A percentile compares a stretch with the other conserved stretches of the same genome.
phyloP scores from a whole-genome alignment of 2,329 filamentous ascomycete species.

The Rhinocladiella mackenziei region DNA sequence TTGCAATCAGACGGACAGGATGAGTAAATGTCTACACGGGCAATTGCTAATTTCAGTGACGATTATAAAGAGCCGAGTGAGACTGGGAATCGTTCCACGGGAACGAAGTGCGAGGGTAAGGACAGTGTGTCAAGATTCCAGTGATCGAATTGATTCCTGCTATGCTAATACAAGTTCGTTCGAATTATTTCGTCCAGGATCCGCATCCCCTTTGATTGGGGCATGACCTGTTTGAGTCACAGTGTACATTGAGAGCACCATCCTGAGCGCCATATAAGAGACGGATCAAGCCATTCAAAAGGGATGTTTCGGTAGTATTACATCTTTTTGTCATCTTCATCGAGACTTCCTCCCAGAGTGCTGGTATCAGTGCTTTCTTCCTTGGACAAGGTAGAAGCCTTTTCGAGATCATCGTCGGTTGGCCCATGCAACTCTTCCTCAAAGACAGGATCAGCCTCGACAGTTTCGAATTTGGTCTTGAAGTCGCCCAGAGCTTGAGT shows the following conservation, averaged over 20 bases:
- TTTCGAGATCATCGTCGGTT: slow-evolving; percentile 52
- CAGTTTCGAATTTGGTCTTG: slow-evolving; percentile 94
- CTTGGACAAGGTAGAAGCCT: slow-evolving; percentile 43
- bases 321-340: slow-evolving; percentile 51
- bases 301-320: slow-evolving; percentile 31
- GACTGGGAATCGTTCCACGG: not conserved
- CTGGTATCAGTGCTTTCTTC: slow-evolving; percentile 53
- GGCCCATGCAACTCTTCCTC: slow-evolving; percentile 79
- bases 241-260: slow-evolving; percentile 23
- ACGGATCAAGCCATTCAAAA: slow-evolving; percentile 11
- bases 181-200: slow-evolving; percentile 13
- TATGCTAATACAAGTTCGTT: slow-evolving; percentile 17
- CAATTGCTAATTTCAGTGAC: no score
- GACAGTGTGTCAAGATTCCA: slow-evolving; percentile 8
- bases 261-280: slow-evolving; percentile 24
- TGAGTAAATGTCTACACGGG: no score
- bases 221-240: slow-evolving; percentile 11
- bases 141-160: slow-evolving; percentile 9
- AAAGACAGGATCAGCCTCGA: slow-evolving; percentile 86
- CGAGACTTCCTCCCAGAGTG: slow-evolving; percentile 54
- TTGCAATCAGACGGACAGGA: no score
- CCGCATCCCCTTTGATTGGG: not conserved
- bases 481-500: slow-evolving; percentile 70
- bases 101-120: no score
- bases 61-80: no score